Evolutionary conservation across 306 rosid genomes (phyloP).

Genomic region (Spatholobus suberectus): DNA sequence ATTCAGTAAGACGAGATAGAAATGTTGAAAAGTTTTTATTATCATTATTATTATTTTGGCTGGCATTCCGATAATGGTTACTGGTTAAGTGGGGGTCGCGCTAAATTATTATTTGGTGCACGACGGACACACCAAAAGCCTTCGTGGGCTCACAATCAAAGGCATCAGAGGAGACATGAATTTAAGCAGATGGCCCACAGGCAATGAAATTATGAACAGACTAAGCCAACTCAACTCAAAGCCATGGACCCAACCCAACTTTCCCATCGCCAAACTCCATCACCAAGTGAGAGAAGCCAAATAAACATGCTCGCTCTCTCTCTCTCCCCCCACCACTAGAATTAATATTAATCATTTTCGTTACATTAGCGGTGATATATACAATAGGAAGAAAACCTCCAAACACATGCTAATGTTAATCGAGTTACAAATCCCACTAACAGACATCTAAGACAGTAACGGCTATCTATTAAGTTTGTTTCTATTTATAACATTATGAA

Average conservation of each 20-base stretch:
- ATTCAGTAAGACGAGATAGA: neutral
- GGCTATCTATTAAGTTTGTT: neutral
- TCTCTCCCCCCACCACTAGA: neutral
- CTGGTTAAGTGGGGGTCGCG: conserved; percentile 25
- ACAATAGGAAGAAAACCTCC: too few relatives aligned
- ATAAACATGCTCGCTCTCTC: neutral
- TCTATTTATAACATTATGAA: neutral
- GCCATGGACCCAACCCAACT: neutral
- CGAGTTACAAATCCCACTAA: neutral
- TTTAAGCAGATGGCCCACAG: conserved; percentile 39
- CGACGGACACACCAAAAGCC: conserved; percentile 45
- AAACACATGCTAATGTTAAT: neutral
- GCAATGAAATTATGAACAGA: conserved; percentile 18
- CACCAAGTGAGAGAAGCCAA: neutral
- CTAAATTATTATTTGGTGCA: conserved; percentile 39
- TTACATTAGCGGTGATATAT: neutral
- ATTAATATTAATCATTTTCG: neutral
- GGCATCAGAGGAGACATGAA: conserved; percentile 25
- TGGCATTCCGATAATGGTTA: neutral
- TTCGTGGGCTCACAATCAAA: conserved; percentile 43
- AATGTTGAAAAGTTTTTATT: neutral
- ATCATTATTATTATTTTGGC: neutral
- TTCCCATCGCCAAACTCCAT: neutral
- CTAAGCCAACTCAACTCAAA: conserved; percentile 19
- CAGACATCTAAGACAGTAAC: neutral